Evolutionary conservation across 2,329 filamentous ascomycete genomes (phyloP), one percentile per base, ranked within the genome.

Genomic region (Pseudogymnoascus sp.): DNA sequence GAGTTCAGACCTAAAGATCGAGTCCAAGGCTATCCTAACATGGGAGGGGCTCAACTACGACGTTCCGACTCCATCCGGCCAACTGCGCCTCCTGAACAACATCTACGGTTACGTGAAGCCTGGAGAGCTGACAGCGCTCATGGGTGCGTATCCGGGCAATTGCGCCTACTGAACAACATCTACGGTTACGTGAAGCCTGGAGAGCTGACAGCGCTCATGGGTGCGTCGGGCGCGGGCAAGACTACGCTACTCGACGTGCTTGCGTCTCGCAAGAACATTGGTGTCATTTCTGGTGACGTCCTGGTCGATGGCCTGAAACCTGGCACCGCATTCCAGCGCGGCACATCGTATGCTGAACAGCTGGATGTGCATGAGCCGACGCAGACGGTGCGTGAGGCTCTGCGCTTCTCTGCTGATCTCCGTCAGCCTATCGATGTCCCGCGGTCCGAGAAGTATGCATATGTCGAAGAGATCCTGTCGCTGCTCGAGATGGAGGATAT

Each of bases 341-440:
- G 69, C 7, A 67, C 70, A 0, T 92, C 91, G 43, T 96, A 96
- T 69, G 91, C 92, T 37, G 91, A 96, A 72, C 92, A 96, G 73
- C 90, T 96, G 72, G 92, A 97, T 82, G 81, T 96, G 11, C 92
- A 96, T 72, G 80, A 96, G 58, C 81, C 87, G 58, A 94, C 91
- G 68, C 79, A 86, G 0, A 96, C 92, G 1, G 92, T 96, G 31
- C 87, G 92, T 64, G 93, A 97, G 76, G 91, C 92, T 5, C 81
- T 97, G 31, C 86, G 85, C 69, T 97, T 97, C 75, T 92, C 87
- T 69, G 92, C 92, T n/a, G 75, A 93, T 5, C 87, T 97, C 45
- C 89, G 93, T 63, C 92, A 96, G 72, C 90, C 92, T 0, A 84
- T 84, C 61, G 80, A 87, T 60, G 82, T 89, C 14, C 79, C 90